phyloP scores from a whole-genome alignment of 495 filamentous ascomycete species.

The Trichoderma orchidacearum region DNA sequence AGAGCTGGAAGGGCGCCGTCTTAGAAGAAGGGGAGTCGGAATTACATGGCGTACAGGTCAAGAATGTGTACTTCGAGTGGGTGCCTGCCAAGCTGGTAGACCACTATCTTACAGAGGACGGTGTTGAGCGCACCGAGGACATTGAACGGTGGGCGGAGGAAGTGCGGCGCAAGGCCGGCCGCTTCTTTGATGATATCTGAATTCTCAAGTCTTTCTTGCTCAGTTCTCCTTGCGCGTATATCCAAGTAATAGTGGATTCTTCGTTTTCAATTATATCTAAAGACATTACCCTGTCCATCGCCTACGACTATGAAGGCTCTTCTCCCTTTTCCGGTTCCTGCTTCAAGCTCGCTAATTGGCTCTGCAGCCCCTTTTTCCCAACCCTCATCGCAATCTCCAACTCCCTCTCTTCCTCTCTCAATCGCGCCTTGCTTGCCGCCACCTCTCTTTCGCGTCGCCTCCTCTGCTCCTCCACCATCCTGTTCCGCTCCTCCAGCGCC shows the following conservation, averaged over 20 bases:
- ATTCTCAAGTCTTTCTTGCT: not conserved
- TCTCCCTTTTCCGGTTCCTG: not conserved
- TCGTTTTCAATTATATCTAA: no score
- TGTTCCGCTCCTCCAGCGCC: constrained; percentile 63
- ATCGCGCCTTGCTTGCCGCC: constrained; percentile 46
- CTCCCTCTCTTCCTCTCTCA: constrained; percentile 67
- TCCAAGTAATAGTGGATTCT: no score
- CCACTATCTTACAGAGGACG: not conserved
- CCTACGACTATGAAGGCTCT: not conserved
- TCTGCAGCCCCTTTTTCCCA: constrained; percentile 54
- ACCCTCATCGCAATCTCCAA: constrained; percentile 68
- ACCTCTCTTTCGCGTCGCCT: constrained; percentile 50
- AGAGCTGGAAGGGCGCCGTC: constrained; percentile 24
- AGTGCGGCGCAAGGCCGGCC: not conserved
- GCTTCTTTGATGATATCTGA: not conserved
- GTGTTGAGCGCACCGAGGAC: constrained; percentile 40
- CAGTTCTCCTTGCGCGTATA: no score
- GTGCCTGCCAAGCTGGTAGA: constrained; percentile 38
- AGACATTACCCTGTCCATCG: no score
- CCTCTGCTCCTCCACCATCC: constrained; percentile 62
- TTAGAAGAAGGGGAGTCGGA: not conserved
- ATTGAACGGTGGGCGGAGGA: not conserved
- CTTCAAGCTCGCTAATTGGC: constrained; percentile 31
- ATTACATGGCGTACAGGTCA: constrained; percentile 20
- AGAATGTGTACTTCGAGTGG: constrained; percentile 58